These are phyloP conservation scores for Huntiella omanensis DNA, from an alignment of 2,329 filamentous ascomycete species.

Conservation along the genomic window DNA sequence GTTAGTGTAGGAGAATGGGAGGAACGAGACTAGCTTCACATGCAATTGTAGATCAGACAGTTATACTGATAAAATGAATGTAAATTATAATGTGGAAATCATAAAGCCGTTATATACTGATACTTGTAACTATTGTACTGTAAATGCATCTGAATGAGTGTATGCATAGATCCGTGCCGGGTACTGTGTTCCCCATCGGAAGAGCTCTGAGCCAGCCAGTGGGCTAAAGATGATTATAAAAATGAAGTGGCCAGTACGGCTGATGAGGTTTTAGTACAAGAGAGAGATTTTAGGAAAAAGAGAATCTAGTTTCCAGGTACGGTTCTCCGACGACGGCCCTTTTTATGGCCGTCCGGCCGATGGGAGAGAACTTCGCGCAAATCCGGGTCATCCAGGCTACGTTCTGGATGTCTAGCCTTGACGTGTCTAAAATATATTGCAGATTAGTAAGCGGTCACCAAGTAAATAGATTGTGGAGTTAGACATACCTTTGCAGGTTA, in stretches of 20 bases:
- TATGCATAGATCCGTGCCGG: too few relatives aligned
- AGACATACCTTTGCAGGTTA: conserved; percentile 69
- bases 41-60: not conserved
- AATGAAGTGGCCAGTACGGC: too few relatives aligned
- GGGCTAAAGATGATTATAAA: too few relatives aligned
- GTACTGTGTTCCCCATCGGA: too few relatives aligned
- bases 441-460: not conserved
- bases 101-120: too few relatives aligned
- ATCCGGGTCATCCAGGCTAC: conserved; percentile 66
- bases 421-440: conserved; percentile 47
- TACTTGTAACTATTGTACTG: too few relatives aligned
- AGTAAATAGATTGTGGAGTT: not conserved
- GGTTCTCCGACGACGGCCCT: conserved; percentile 56
- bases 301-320: conserved; percentile 15
- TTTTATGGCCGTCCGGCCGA: conserved; percentile 63
- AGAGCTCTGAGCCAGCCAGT: too few relatives aligned
- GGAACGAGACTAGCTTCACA: conserved; percentile 2
- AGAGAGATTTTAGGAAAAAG: not conserved
- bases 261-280: too few relatives aligned
- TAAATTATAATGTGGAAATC: too few relatives aligned
- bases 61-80: too few relatives aligned
- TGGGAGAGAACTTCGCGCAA: conserved; percentile 74
- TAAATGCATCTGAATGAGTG: too few relatives aligned
- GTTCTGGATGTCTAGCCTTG: conserved; percentile 76
- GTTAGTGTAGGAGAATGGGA: conserved; percentile 28